These are phyloP conservation scores for Ophiostoma tasmaniense DNA, from an alignment of 2,329 filamentous ascomycete species.

Conservation along the genomic window DNA sequence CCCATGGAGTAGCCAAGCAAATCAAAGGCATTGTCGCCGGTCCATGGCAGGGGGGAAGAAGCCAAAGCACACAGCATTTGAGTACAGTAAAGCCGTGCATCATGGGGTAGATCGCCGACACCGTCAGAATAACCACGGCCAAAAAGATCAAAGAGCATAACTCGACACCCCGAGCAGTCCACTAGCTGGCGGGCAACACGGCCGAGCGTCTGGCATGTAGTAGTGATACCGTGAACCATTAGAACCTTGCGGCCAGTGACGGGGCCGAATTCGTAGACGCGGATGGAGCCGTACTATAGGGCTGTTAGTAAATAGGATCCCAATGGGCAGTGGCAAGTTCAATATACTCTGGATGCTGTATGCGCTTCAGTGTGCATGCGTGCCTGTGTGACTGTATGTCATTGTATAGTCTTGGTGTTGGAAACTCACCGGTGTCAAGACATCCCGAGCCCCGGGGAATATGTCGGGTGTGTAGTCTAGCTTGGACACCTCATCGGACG, in stretches of 20 bases:
- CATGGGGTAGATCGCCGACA: slow-evolving; percentile 59
- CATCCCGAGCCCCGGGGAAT: slow-evolving; percentile 65
- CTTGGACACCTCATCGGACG: slow-evolving; percentile 21
- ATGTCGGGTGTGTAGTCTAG: slow-evolving; percentile 55
- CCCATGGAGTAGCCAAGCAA: slow-evolving; percentile 76
- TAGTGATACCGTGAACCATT: slow-evolving; percentile 76
- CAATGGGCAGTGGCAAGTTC: not conserved
- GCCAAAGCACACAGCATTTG: slow-evolving; percentile 64
- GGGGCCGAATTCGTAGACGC: slow-evolving; percentile 78
- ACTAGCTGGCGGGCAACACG: slow-evolving; percentile 60
- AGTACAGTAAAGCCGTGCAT: slow-evolving; percentile 62
- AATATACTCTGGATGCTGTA: not conserved
- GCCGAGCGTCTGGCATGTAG: slow-evolving; percentile 64
- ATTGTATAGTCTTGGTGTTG: not conserved
- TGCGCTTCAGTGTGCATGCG: not conserved
- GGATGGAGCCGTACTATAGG: slow-evolving; percentile 57
- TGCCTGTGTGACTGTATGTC: not conserved
- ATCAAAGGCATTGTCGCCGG: slow-evolving; percentile 47
- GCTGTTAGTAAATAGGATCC: slow-evolving; percentile 12
- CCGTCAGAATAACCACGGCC: slow-evolving; percentile 59
- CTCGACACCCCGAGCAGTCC: slow-evolving; percentile 56
- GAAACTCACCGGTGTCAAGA: slow-evolving; percentile 52
- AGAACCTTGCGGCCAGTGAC: slow-evolving; percentile 64
- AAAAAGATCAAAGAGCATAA: slow-evolving; percentile 72
- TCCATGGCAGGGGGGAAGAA: slow-evolving; percentile 64